These are phyloP conservation scores for Passiflora organensis DNA, from an alignment of 345 rosid species.

Conservation along the genomic window DNA sequence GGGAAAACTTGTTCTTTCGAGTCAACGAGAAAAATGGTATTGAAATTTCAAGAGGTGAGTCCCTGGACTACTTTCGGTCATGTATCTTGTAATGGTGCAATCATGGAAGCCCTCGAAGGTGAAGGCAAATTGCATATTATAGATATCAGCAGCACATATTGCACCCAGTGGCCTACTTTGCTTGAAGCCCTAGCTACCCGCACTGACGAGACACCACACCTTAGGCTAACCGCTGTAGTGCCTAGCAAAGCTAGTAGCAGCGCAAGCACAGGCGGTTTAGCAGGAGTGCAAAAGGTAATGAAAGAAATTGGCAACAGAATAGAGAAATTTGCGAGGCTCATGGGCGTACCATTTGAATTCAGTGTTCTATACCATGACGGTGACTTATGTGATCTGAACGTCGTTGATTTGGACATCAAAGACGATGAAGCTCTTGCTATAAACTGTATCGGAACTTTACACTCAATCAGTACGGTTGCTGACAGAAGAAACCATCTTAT, in stretches of 20 bases:
- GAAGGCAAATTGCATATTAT: constrained; percentile 73
- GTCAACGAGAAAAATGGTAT: constrained; percentile 65
- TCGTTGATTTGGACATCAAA: constrained; percentile 42
- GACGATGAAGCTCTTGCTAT: constrained; percentile 77
- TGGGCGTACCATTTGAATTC: constrained; percentile 97
- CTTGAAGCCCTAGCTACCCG: constrained; percentile 96
- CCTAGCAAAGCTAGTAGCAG: constrained; percentile 25
- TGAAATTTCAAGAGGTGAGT: constrained; percentile 89
- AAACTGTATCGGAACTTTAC: constrained; percentile 66
- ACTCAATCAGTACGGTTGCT: constrained; percentile 42
- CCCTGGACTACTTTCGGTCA: constrained; percentile 99
- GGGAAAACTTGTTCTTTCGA: constrained; percentile 76
- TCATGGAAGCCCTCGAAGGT: constrained; percentile 86
- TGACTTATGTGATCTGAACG: constrained; percentile 61
- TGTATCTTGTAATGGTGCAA: constrained; percentile 86
- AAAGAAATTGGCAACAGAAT: constrained; percentile 82
- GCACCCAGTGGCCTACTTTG: constrained; percentile 98
- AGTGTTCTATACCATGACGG: constrained; percentile 65
- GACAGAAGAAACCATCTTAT: constrained; percentile 58
- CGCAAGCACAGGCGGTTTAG: constrained; percentile 26
- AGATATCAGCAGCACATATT: constrained; percentile 82
- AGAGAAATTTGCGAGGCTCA: constrained; percentile 96
- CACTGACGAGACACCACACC: constrained; percentile 80
- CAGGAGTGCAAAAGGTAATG: constrained; percentile 60
- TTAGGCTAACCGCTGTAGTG: constrained; percentile 67